Evolutionary conservation across 441 rosid genomes (phyloP).

Genomic region (Arabidopsis lyrata): DNA sequence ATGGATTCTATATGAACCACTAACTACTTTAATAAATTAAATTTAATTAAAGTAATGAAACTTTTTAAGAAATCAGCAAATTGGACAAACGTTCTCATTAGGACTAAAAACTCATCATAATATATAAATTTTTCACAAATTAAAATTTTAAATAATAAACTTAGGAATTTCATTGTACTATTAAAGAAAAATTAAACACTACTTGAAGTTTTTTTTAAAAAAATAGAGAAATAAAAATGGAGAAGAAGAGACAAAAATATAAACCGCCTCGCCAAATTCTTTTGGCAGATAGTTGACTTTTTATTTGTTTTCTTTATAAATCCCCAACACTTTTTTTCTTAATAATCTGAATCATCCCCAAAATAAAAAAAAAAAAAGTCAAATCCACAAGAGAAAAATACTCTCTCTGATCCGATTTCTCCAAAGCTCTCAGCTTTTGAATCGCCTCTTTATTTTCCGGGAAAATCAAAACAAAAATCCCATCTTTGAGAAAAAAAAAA

Average conservation of each 20-base stretch:
- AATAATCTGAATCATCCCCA: constrained; percentile 20
- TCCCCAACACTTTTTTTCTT: background rate
- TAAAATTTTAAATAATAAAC: background rate
- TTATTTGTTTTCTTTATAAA: constrained; percentile 32
- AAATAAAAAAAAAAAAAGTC: constrained; percentile 46
- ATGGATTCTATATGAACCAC: constrained; percentile 41
- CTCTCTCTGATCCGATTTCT: constrained; percentile 46
- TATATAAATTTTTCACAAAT: background rate
- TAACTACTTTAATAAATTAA: background rate
- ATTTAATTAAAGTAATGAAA: background rate
- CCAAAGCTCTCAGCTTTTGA: constrained; percentile 32
- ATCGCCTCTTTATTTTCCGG: constrained; percentile 27
- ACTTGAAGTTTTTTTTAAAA: background rate
- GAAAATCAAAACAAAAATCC: constrained; percentile 24
- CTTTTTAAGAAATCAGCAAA: background rate
- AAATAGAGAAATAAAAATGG: background rate
- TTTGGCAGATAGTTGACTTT: constrained; percentile 50
- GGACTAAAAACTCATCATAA: constrained; percentile 5
- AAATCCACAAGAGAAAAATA: constrained; percentile 40
- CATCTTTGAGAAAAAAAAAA: constrained; percentile 6
- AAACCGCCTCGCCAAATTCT: constrained; percentile 42
- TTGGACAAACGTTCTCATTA: background rate
- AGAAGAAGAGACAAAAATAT: constrained; percentile 38
- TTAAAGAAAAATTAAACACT: background rate
- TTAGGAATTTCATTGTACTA: background rate